Evolutionary conservation across 345 rosid species (phyloP).

Genomic region (Corchorus capsularis): DNA sequence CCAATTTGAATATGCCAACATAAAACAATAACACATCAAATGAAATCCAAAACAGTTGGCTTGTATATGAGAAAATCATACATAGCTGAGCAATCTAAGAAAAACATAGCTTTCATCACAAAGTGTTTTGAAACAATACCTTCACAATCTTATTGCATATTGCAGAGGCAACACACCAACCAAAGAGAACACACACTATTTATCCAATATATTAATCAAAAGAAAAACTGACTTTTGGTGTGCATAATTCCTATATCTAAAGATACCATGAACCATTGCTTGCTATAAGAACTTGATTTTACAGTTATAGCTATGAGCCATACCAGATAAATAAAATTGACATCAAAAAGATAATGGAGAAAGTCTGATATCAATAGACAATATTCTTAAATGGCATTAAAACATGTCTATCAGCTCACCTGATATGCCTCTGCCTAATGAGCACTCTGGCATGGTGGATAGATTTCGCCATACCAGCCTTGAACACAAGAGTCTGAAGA

Average conservation of each 20-base stretch:
- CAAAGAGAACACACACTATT: neutral
- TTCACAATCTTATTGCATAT: neutral
- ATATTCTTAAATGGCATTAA: neutral
- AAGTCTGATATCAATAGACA: neutral
- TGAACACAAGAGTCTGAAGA: constrained; percentile 62
- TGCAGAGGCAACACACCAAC: neutral
- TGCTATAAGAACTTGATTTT: neutral
- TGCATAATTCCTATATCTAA: neutral
- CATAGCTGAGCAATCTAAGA: neutral
- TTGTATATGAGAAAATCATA: neutral
- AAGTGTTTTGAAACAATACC: neutral
- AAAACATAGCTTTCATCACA: neutral
- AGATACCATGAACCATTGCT: neutral
- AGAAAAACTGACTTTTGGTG: neutral
- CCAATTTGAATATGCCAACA: neutral
- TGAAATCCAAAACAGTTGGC: neutral
- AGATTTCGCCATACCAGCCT: constrained; percentile 74
- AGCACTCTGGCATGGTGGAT: constrained; percentile 72
- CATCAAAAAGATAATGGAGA: neutral
- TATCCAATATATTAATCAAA: neutral
- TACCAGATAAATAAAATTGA: neutral
- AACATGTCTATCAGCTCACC: constrained; percentile 26
- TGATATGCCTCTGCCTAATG: constrained; percentile 70
- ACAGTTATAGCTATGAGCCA: neutral
- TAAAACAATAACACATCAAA: neutral